Evolutionary conservation across 768 basidiomycete species (phyloP), one percentile per base, ranked within the genome.

Genomic region (Hygrophorus pudorinus): DNA sequence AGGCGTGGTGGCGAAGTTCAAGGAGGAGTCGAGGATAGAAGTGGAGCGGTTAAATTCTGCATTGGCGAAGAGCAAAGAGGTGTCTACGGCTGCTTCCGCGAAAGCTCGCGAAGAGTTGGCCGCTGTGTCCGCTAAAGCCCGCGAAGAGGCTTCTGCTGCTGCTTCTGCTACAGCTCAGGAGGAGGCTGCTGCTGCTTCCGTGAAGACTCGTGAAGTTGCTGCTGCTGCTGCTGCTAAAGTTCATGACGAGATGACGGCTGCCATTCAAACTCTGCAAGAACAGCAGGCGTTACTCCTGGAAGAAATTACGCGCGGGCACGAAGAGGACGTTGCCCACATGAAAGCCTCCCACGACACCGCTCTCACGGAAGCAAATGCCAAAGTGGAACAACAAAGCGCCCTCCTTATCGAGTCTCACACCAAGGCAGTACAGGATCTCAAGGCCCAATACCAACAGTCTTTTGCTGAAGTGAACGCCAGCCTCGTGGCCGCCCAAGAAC

Each of bases 221-320:
- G 58, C 60, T 20, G 55, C 62, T 2, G 56, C 70, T 14, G 12
- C 44, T 16, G 41, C 44, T 13, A 51, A 46, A 33, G 34, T 38
- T n/a, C 47, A 44, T n/a, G 33, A 38, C 20, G 75, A 79, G 36
- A 56, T 72, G 42, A 78, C 79, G 39, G 64, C 67, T 2, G 61
- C 71, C 1, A 53, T 77, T 9, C 65, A 62, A 35, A 52, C 59
- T 20, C 62, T 76, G 24, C 71, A 73, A 55, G 73, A 77, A 54
- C 73, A 78, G 48, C 78, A 85, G 41, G 68, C 72, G 4, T 51
- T 58, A 1, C 59, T 76, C 33, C 63, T 88, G 6, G 62, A 70
- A 41, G 76, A 79, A 45, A 52, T 81, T 28, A 72, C 76, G 50
- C 69, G 61, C 29, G 66, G 67, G 7, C 80, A 87, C 51, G 67